phyloP scores from a whole-genome alignment of 768 basidiomycete species.

The Boletellus ananiceps region DNA sequence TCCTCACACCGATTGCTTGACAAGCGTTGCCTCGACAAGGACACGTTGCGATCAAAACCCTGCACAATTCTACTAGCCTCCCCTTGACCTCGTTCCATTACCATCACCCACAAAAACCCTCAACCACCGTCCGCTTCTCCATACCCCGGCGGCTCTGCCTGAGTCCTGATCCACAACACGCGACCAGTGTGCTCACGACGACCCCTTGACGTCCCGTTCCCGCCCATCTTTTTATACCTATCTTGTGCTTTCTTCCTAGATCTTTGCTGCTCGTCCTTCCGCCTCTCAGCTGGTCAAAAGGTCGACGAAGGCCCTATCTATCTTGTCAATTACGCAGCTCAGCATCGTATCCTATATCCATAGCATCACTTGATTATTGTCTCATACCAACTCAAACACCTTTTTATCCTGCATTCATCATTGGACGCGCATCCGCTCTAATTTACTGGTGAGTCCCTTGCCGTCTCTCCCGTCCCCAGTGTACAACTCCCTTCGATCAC shows the following conservation, averaged over 20 bases:
- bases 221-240: constrained; percentile 51
- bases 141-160: constrained; percentile 25
- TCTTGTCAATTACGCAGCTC: constrained; percentile 36
- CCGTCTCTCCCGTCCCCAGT: constrained; percentile 8
- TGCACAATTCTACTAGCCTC: constrained; percentile 46
- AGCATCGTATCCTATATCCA: constrained; percentile 39
- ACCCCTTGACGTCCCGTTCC: constrained; percentile 47
- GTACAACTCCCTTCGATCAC: constrained; percentile 24
- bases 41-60: constrained; percentile 81
- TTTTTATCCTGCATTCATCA: constrained; percentile 47
- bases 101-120: constrained; percentile 34
- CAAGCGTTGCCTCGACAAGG: constrained; percentile 52
- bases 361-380: constrained; percentile 46
- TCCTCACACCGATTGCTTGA: constrained; percentile 36
- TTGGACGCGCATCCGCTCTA: constrained; percentile 39
- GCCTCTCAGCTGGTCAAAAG: constrained; percentile 33
- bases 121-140: constrained; percentile 33
- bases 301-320: constrained; percentile 36
- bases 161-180: constrained; percentile 34
- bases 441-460: constrained; percentile 42
- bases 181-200: constrained; percentile 54
- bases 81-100: constrained; percentile 55
- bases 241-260: constrained; percentile 39
- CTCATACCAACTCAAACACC: constrained; percentile 39
- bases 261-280: constrained; percentile 37